Evolutionary conservation across 305 asterid species (phyloP).

Genomic region (Fraxinus sp.): DNA sequence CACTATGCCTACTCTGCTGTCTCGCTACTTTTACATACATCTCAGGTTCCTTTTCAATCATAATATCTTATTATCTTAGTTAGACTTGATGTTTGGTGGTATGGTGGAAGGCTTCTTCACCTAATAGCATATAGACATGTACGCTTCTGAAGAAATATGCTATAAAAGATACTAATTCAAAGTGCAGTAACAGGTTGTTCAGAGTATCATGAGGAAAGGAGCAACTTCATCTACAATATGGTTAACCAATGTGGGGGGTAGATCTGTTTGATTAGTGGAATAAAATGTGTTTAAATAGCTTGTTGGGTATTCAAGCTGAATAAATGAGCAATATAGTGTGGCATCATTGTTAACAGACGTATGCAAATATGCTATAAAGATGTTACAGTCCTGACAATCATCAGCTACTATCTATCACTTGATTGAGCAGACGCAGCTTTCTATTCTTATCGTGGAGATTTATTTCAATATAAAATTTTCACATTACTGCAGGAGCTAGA

Average conservation of each 20-base stretch:
- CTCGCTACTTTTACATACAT: neutral
- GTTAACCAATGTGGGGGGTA: neutral
- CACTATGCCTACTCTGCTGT: conserved; percentile 17
- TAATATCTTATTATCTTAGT: neutral
- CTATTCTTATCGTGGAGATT: neutral
- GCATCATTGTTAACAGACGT: neutral
- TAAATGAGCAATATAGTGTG: neutral
- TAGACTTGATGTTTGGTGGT: neutral
- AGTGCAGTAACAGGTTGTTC: neutral
- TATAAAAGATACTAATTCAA: neutral
- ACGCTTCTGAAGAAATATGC: neutral
- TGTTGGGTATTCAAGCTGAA: neutral
- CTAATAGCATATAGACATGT: conserved; percentile 2
- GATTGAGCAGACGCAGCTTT: neutral
- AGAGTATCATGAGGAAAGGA: neutral
- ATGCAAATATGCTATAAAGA: neutral
- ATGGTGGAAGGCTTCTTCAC: neutral
- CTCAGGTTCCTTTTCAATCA: neutral
- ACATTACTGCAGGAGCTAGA: neutral
- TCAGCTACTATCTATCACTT: neutral
- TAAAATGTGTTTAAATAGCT: neutral
- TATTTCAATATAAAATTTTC: neutral
- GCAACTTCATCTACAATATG: neutral
- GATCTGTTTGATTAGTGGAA: neutral
- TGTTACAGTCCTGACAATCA: neutral